These are phyloP conservation scores for Cutaneotrichosporon mucoides DNA, from an alignment of 1,284 basidiomycete species.

Conservation along the genomic window DNA sequence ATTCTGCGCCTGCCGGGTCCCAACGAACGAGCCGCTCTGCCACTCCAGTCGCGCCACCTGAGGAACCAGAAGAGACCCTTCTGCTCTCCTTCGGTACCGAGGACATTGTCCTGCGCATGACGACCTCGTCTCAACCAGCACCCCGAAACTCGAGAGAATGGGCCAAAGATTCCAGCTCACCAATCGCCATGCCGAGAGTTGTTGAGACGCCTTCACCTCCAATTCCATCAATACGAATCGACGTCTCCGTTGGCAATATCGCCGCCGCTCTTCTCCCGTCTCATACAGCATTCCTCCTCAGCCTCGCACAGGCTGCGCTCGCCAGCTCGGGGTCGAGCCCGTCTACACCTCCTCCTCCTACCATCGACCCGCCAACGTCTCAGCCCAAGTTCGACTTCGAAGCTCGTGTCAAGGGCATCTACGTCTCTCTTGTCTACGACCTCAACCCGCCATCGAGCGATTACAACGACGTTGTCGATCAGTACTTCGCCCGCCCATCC, in stretches of 20 bases:
- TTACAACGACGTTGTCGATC: conserved; percentile 1
- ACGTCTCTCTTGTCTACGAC: conserved; percentile 34
- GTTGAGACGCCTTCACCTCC: conserved; percentile 1
- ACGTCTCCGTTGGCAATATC: conserved; percentile 28
- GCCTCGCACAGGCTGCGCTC: conserved; percentile 15
- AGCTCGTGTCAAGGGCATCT: conserved; percentile 30
- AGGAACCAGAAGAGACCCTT: conserved; percentile 16
- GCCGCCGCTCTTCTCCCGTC: conserved; percentile 28
- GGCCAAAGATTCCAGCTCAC: conserved; percentile 2
- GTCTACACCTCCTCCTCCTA: background rate
- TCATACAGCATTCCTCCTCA: conserved; percentile 28
- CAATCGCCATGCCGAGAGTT: background rate
- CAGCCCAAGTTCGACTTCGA: conserved; percentile 22
- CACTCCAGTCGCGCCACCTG: conserved; percentile 18
- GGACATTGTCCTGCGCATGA: conserved; percentile 38
- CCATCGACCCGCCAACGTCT: background rate
- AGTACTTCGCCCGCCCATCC: conserved; percentile 37
- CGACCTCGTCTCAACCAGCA: conserved; percentile 20
- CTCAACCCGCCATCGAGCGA: conserved; percentile 8
- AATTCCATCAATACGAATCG: conserved; percentile 23
- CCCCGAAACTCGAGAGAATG: background rate
- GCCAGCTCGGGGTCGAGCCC: background rate
- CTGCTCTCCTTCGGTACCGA: conserved; percentile 41
- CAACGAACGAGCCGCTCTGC: conserved; percentile 23
- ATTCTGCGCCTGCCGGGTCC: background rate